phyloP scores from a whole-genome alignment of 805 yeast species.

The Osmozyma mogii region DNA sequence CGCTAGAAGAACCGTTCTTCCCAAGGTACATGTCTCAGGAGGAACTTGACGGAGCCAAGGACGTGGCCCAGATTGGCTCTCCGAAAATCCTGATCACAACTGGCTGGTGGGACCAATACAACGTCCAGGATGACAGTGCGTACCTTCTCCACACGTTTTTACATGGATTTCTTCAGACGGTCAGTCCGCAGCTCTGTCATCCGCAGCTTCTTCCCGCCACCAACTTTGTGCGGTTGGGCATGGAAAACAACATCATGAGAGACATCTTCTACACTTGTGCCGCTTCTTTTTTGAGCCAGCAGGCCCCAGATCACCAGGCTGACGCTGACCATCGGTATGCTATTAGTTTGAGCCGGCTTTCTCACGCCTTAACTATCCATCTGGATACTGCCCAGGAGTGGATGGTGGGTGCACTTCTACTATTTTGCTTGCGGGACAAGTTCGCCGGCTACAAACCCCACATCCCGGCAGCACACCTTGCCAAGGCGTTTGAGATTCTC shows the following conservation, averaged over 20 bases:
- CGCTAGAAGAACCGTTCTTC: background rate
- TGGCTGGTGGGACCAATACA: background rate
- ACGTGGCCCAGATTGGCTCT: background rate
- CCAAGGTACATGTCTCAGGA: background rate
- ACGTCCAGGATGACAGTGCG: background rate
- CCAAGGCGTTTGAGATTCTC: conserved; percentile 2
- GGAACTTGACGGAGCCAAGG: background rate
- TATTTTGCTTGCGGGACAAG: conserved; percentile 5
- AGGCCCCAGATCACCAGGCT: conserved; percentile 14
- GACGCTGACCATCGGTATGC: conserved; percentile 2
- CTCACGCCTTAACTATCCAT: conserved; percentile 8
- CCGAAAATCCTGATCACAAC: background rate
- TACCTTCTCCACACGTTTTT: conserved; percentile 9
- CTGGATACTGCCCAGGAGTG: conserved; percentile 7
- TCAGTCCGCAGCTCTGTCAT: conserved; percentile 12
- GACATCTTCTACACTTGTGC: conserved; percentile 10
- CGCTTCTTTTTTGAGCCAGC: conserved; percentile 11
- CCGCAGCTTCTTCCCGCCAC: conserved; percentile 10
- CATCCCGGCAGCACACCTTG: conserved; percentile 3
- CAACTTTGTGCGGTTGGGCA: conserved; percentile 7
- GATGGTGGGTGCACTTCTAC: conserved; percentile 4
- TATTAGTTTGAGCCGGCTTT: conserved; percentile 6
- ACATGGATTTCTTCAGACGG: conserved; percentile 8
- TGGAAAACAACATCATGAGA: background rate
- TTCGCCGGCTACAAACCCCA: conserved; percentile 1